phyloP scores from a whole-genome alignment of 1,284 basidiomycete species.

The Somion occarium region DNA sequence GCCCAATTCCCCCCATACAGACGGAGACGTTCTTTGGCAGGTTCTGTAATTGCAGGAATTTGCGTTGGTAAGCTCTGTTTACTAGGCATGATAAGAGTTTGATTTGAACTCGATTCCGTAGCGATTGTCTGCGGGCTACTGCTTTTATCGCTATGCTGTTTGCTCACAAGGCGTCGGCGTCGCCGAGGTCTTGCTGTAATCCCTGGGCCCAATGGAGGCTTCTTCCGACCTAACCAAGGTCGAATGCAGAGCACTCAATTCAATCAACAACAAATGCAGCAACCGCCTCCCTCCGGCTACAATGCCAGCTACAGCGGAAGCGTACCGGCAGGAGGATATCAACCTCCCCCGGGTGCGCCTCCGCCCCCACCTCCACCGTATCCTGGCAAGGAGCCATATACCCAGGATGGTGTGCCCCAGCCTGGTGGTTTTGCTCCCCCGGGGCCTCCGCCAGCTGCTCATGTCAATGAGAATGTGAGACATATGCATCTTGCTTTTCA shows the following conservation, averaged over 20 bases:
- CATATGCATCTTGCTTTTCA: neutral
- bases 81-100: neutral
- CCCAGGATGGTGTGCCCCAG: slow-evolving; percentile 3
- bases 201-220: slow-evolving; percentile 8
- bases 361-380: slow-evolving; percentile 11
- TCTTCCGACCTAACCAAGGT: slow-evolving; percentile 1
- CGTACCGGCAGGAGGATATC: neutral
- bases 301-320: no score
- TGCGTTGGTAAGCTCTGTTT: slow-evolving; percentile 12
- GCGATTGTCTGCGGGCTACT: slow-evolving; percentile 10
- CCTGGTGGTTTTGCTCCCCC: slow-evolving; percentile 15
- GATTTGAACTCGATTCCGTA: neutral
- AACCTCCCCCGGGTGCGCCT: neutral
- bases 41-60: slow-evolving; percentile 14
- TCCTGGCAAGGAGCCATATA: slow-evolving; percentile 10
- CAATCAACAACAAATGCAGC: neutral
- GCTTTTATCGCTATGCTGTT: slow-evolving; percentile 3
- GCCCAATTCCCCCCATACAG: slow-evolving; percentile 8
- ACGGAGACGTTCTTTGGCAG: slow-evolving; percentile 6
- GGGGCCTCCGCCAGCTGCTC: slow-evolving; percentile 12
- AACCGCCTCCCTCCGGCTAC: no score
- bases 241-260: neutral
- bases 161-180: slow-evolving; percentile 5
- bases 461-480: slow-evolving; percentile 9
- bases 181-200: slow-evolving; percentile 6